Evolutionary conservation across 2,329 filamentous ascomycete genomes (phyloP).

Genomic region (Penicillium sp.): DNA sequence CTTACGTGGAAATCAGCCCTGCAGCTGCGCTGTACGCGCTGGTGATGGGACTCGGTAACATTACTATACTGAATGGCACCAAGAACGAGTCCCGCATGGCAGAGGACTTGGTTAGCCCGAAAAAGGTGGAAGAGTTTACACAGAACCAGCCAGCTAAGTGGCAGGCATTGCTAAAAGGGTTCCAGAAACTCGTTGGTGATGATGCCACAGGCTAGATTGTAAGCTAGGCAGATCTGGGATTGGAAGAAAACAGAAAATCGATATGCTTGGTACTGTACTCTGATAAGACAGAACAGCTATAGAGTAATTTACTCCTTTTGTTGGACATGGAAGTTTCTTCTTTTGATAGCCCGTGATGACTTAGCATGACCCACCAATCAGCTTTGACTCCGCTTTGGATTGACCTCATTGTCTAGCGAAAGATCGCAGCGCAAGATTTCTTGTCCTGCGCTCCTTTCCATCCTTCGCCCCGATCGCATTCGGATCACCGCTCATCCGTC

Average conservation of each 20-base stretch:
- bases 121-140: slow-evolving; percentile 44
- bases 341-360: slow-evolving; percentile 15
- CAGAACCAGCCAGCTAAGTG: slow-evolving; percentile 51
- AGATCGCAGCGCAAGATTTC: slow-evolving; percentile 23
- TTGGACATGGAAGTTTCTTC: background rate
- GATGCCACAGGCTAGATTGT: background rate
- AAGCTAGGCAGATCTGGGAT: background rate
- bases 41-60: slow-evolving; percentile 53
- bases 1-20: slow-evolving; percentile 40
- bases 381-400: slow-evolving; percentile 9
- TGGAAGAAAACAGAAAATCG: background rate
- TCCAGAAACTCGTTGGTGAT: slow-evolving; percentile 47
- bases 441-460: slow-evolving; percentile 2
- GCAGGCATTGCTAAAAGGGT: slow-evolving; percentile 48
- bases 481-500: background rate
- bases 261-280: background rate
- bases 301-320: background rate
- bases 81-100: slow-evolving; percentile 54
- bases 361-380: slow-evolving; percentile 23
- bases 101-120: slow-evolving; percentile 51
- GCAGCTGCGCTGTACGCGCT: slow-evolving; percentile 57
- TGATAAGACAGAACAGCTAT: too few species aligned
- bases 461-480: slow-evolving; percentile 6
- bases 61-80: slow-evolving; percentile 58
- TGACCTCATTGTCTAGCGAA: slow-evolving; percentile 28